Evolutionary conservation across 1,284 basidiomycete species (phyloP).

Genomic region (Violaceomyces palustris): DNA sequence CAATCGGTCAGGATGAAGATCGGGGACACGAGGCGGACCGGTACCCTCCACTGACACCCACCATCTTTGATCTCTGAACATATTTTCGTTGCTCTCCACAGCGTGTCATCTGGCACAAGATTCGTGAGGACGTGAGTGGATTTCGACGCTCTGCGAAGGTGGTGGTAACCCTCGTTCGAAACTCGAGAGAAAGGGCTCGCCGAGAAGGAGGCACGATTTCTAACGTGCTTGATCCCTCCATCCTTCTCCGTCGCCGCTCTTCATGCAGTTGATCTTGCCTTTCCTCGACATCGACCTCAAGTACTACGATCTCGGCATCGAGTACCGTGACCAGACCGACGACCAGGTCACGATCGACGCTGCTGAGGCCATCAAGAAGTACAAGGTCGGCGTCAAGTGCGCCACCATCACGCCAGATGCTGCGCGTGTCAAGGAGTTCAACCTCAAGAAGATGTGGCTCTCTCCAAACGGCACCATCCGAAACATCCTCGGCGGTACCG

Average conservation of each 20-base stretch:
- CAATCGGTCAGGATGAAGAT: not conserved
- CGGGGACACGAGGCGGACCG: too few relatives aligned
- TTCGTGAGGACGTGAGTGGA: constrained; percentile 75
- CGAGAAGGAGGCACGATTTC: too few relatives aligned
- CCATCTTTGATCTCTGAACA: too few relatives aligned
- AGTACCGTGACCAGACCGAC: constrained; percentile 84
- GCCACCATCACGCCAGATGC: constrained; percentile 99
- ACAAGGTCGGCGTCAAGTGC: constrained; percentile 60
- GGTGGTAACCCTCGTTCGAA: too few relatives aligned
- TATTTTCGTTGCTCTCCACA: too few relatives aligned
- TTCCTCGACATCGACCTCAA: constrained; percentile 94
- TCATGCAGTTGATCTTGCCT: constrained; percentile 76
- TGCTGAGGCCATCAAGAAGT: constrained; percentile 66
- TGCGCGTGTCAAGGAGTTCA: constrained; percentile 74
- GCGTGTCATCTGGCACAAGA: constrained; percentile 82
- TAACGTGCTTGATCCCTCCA: not conserved
- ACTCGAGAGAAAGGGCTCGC: too few relatives aligned
- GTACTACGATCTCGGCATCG: constrained; percentile 93
- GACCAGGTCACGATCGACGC: constrained; percentile 90
- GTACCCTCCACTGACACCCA: too few relatives aligned
- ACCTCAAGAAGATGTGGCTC: constrained; percentile 83
- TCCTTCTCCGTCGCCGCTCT: not conserved
- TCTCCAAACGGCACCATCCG: constrained; percentile 59
- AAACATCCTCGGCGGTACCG: constrained; percentile 94
- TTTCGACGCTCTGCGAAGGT: constrained; percentile 1